Evolutionary conservation across 148 eudicot species (phyloP).

Genomic region (Cornus controversa): DNA sequence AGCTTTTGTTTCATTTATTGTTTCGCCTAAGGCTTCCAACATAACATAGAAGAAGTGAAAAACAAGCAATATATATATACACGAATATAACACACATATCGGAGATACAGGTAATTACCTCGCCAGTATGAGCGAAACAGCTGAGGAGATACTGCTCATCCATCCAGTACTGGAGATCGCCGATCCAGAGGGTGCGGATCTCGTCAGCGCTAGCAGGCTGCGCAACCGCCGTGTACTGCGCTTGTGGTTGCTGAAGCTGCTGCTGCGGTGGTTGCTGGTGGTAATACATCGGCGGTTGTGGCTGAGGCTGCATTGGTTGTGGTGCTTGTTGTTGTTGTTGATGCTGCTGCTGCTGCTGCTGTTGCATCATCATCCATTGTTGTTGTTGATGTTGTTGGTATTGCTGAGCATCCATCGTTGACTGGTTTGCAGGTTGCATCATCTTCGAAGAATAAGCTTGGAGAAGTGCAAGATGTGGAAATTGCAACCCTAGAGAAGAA

Average conservation of each 20-base stretch:
- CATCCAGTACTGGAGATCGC: constrained; percentile 93
- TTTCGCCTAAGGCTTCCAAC: no score
- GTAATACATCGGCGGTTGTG: constrained; percentile 29
- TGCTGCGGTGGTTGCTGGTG: constrained; percentile 25
- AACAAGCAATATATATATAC: no score
- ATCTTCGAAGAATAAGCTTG: constrained; percentile 30
- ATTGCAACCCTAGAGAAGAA: not conserved
- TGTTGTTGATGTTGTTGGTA: constrained; percentile 40
- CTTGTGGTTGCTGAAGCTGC: constrained; percentile 15
- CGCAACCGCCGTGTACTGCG: constrained; percentile 20
- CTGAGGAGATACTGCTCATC: constrained; percentile 63
- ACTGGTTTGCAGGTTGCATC: constrained; percentile 44
- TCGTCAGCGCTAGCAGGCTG: constrained; percentile 53
- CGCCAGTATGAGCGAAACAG: constrained; percentile 63
- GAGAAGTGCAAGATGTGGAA: not conserved
- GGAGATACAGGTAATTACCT: constrained; percentile 37
- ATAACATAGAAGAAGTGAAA: no score
- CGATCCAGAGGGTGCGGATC: constrained; percentile 83
- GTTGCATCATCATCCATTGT: constrained; percentile 39
- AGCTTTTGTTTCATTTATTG: no score
- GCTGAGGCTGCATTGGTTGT: constrained; percentile 27
- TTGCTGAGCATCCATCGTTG: constrained; percentile 37
- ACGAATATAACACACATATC: not conserved
- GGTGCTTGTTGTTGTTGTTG: constrained; percentile 35
- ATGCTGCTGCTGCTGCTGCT: constrained; percentile 32